These are phyloP conservation scores for Avena atlantica DNA, from an alignment of 176 grass and related monocot species.

Conservation along the genomic window DNA sequence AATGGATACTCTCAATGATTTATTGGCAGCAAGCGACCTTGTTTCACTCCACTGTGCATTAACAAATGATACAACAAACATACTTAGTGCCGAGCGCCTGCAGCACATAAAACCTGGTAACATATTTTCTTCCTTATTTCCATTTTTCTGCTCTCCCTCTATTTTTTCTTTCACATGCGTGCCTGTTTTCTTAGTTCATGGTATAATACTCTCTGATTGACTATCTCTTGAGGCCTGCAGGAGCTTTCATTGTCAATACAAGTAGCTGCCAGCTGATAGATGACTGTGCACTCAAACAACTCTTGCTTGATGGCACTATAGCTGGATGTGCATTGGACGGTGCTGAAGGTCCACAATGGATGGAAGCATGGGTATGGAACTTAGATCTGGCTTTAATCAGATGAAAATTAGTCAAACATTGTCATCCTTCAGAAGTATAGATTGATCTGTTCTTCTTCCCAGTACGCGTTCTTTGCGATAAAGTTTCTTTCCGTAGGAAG, in stretches of 20 bases:
- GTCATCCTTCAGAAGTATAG: background rate
- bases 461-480: background rate
- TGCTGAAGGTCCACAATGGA: conserved; percentile 96
- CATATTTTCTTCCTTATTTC: background rate
- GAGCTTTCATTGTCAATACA: conserved; percentile 94
- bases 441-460: conserved; percentile 20
- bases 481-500: background rate
- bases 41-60: conserved; percentile 86
- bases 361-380: conserved; percentile 95
- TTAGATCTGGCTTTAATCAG: conserved; percentile 42
- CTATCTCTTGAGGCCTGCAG: conserved; percentile 54
- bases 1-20: conserved; percentile 97
- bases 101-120: conserved; percentile 96
- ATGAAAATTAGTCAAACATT: conserved; percentile 1
- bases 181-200: conserved; percentile 20
- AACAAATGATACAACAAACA: conserved; percentile 82
- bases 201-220: background rate
- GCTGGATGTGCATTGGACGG: conserved; percentile 95
- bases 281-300: conserved; percentile 92
- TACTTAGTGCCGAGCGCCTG: conserved; percentile 79
- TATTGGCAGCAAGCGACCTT: conserved; percentile 90
- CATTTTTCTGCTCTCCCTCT: conserved; percentile 3
- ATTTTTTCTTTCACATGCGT: background rate
- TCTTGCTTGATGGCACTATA: conserved; percentile 89
- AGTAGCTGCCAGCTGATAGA: conserved; percentile 94